These are phyloP conservation scores for Periconia digitata DNA, from an alignment of 2,329 filamentous ascomycete genomes.

Conservation along the genomic window DNA sequence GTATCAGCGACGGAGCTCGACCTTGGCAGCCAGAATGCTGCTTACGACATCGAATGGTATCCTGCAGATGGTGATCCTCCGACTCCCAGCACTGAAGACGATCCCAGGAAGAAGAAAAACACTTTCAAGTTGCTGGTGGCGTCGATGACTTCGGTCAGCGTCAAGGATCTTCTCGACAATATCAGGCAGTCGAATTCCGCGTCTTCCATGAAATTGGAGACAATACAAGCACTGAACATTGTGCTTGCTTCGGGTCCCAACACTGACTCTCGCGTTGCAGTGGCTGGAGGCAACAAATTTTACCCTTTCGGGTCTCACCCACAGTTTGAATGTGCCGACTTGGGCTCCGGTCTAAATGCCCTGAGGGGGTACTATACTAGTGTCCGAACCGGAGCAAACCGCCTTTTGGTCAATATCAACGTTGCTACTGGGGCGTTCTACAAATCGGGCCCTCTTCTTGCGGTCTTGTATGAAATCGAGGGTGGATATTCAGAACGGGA, in stretches of 20 bases:
- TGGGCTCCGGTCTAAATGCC: slow-evolving; percentile 58
- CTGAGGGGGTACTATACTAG: slow-evolving; percentile 65
- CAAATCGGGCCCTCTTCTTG: slow-evolving; percentile 47
- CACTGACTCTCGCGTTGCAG: slow-evolving; percentile 43
- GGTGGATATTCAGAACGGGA: slow-evolving; percentile 2
- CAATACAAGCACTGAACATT: slow-evolving; percentile 62
- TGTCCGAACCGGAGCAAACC: slow-evolving; percentile 59
- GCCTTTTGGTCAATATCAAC: slow-evolving; percentile 64
- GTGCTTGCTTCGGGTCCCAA: slow-evolving; percentile 55
- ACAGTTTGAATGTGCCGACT: slow-evolving; percentile 40
- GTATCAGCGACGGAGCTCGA: slow-evolving; percentile 27
- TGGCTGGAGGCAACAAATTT: slow-evolving; percentile 55
- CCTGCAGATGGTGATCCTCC: slow-evolving; percentile 27
- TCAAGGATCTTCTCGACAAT: slow-evolving; percentile 47
- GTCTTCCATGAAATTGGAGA: slow-evolving; percentile 51
- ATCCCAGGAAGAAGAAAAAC: slow-evolving; percentile 18
- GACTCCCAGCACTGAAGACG: slow-evolving; percentile 12
- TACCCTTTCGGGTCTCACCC: slow-evolving; percentile 49
- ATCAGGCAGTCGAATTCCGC: slow-evolving; percentile 44
- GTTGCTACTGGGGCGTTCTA: slow-evolving; percentile 63
- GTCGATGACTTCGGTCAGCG: slow-evolving; percentile 24
- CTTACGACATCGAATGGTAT: slow-evolving; percentile 29
- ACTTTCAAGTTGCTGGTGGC: slow-evolving; percentile 23
- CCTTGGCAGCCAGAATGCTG: slow-evolving; percentile 14
- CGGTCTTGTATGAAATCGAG: slow-evolving; percentile 27